Evolutionary conservation across 169 alveolate species (phyloP).

Genomic region (Miamiensis avidus): DNA sequence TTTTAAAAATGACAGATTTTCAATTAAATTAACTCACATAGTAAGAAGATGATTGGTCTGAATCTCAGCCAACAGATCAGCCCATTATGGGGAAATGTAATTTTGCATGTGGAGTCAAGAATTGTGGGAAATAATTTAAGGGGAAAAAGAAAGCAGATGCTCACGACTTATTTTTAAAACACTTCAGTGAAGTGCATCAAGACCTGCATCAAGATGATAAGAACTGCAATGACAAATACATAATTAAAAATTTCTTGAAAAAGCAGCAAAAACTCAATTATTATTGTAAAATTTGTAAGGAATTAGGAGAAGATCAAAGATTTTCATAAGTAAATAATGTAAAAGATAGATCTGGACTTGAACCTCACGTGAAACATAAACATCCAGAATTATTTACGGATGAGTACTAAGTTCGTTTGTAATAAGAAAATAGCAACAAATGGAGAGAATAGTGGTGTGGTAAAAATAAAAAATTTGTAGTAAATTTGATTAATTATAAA

Average conservation of each 20-base stretch:
- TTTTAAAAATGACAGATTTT: too few species aligned
- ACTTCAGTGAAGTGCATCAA: neutral
- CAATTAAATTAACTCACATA: too few species aligned
- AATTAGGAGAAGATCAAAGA: neutral
- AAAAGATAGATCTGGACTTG: neutral
- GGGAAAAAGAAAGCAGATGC: neutral
- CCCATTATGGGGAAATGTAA: neutral
- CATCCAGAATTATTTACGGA: neutral
- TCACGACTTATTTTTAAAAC: neutral
- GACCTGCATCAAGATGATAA: neutral
- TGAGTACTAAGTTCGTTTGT: too few species aligned
- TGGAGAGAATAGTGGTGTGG: neutral
- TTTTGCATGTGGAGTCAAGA: neutral
- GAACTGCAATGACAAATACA: neutral
- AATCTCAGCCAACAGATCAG: neutral
- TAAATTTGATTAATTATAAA: too few species aligned
- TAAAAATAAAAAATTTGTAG: too few species aligned
- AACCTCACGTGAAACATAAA: neutral
- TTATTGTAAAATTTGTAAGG: neutral
- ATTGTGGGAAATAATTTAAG: neutral
- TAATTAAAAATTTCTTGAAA: too few species aligned
- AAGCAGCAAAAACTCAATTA: neutral
- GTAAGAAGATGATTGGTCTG: neutral
- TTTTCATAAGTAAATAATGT: neutral
- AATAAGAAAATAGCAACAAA: too few species aligned